These are phyloP conservation scores for Aquilaria agallochum DNA, from an alignment of 441 rosid genomes.

Conservation along the genomic window DNA sequence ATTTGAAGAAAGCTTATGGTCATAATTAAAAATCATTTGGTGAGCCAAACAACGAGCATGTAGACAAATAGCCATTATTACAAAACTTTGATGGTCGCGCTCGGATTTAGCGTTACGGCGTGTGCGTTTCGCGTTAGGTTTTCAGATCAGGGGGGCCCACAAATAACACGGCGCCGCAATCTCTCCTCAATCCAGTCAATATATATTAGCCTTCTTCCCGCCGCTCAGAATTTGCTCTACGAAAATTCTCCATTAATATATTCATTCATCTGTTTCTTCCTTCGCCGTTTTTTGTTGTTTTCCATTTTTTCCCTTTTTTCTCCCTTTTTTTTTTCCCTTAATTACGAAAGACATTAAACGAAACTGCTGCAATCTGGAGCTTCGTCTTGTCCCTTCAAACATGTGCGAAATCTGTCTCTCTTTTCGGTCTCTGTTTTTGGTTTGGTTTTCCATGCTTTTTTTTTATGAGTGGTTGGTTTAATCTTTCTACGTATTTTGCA, in stretches of 20 bases:
- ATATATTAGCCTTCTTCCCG: neutral
- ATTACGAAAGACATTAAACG: slow-evolving; percentile 21
- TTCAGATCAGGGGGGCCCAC: no score
- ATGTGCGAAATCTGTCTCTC: slow-evolving; percentile 12
- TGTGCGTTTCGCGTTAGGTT: no score
- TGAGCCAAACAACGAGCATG: no score
- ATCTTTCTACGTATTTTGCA: slow-evolving; percentile 5
- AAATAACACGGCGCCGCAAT: no score
- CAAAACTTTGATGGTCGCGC: no score
- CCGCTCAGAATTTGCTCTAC: neutral
- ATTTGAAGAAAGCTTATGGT: no score
- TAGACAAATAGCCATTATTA: no score
- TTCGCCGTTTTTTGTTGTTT: neutral
- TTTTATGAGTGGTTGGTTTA: neutral
- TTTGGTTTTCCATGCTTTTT: neutral
- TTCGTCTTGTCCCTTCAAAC: slow-evolving; percentile 26
- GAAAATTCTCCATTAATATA: neutral
- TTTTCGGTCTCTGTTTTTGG: neutral
- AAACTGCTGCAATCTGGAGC: slow-evolving; percentile 32
- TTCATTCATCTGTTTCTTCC: neutral
- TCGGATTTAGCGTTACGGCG: no score
- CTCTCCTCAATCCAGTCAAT: neutral
- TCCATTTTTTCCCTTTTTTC: neutral
- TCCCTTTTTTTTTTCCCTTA: neutral
- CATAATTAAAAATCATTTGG: no score